A percentile compares a stretch with the other conserved stretches of the same genome.
Evolutionary conservation across 441 rosid genomes (phyloP).

Genomic region (Arabidopsis lyrata): DNA sequence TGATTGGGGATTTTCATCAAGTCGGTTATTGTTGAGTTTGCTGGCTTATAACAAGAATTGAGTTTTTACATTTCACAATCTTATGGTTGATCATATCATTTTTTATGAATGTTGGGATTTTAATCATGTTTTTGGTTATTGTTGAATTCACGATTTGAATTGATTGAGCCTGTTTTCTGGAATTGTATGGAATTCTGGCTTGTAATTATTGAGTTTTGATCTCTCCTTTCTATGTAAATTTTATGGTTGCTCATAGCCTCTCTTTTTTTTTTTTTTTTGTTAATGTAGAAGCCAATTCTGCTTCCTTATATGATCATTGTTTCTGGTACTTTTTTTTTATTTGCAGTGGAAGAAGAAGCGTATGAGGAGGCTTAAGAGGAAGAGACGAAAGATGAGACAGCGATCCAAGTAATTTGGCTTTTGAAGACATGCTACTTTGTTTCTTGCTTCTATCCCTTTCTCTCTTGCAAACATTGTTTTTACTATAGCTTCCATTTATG

Average conservation of each 20-base stretch:
- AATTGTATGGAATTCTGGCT: not conserved
- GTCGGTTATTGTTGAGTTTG: not conserved
- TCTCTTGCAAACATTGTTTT: not conserved
- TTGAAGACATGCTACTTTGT: not conserved
- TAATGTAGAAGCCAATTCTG: too few relatives aligned
- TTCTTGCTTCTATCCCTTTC: not conserved
- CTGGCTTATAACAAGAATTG: too few relatives aligned
- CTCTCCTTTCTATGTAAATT: too few relatives aligned
- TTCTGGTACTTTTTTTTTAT: not conserved
- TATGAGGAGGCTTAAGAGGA: constrained; percentile 94
- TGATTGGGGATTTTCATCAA: not conserved
- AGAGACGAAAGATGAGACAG: constrained; percentile 97
- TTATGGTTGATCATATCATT: too few relatives aligned
- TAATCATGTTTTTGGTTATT: too few relatives aligned
- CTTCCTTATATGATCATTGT: too few relatives aligned
- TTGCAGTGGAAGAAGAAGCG: constrained; percentile 47
- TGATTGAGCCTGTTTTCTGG: not conserved
- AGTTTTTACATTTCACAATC: too few relatives aligned
- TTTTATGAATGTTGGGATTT: too few relatives aligned
- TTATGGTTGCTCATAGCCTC: too few relatives aligned
- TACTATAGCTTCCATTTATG: not conserved
- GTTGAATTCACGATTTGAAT: too few relatives aligned
- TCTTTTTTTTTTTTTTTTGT: too few relatives aligned
- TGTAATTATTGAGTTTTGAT: not conserved
- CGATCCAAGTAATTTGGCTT: constrained; percentile 65